Evolutionary conservation across 352 stramenopile species (phyloP).

Genomic region (Globisporangium canariense): DNA sequence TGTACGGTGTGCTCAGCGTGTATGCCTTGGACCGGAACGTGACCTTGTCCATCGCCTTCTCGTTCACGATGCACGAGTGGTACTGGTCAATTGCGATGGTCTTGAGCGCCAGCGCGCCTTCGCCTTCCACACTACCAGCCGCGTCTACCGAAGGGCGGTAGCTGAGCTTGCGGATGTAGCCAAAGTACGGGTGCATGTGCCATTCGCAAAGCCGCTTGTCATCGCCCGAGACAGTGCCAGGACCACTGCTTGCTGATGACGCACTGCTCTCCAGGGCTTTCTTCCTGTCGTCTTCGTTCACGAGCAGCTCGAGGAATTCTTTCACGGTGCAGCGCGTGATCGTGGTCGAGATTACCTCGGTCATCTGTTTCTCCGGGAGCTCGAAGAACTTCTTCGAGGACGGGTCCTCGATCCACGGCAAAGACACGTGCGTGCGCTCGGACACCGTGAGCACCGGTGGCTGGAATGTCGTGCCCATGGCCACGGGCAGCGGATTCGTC

Average conservation of each 20-base stretch:
- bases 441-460: slow-evolving; percentile 35
- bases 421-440: slow-evolving; percentile 26
- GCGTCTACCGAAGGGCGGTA: slow-evolving; percentile 27
- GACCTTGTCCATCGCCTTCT: slow-evolving; percentile 32
- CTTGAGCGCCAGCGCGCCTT: slow-evolving; percentile 21
- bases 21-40: slow-evolving; percentile 58
- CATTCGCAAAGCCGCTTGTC: slow-evolving; percentile 36
- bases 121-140: neutral
- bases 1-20: slow-evolving; percentile 57
- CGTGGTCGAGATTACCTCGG: slow-evolving; percentile 43
- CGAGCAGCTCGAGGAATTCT: slow-evolving; percentile 44
- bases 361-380: slow-evolving; percentile 41
- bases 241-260: neutral
- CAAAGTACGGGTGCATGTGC: slow-evolving; percentile 50
- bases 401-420: slow-evolving; percentile 54
- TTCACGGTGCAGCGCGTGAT: slow-evolving; percentile 35
- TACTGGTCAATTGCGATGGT: slow-evolving; percentile 59
- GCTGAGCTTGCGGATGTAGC: slow-evolving; percentile 45
- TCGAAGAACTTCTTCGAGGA: slow-evolving; percentile 39
- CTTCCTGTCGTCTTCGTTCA: slow-evolving; percentile 30
- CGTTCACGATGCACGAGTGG: slow-evolving; percentile 41
- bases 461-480: slow-evolving; percentile 34
- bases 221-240: neutral
- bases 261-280: slow-evolving; percentile 16
- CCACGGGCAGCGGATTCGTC: slow-evolving; percentile 5